These are phyloP conservation scores for Nyssa sinensis DNA, from an alignment of 148 eudicot genomes.

Conservation along the genomic window DNA sequence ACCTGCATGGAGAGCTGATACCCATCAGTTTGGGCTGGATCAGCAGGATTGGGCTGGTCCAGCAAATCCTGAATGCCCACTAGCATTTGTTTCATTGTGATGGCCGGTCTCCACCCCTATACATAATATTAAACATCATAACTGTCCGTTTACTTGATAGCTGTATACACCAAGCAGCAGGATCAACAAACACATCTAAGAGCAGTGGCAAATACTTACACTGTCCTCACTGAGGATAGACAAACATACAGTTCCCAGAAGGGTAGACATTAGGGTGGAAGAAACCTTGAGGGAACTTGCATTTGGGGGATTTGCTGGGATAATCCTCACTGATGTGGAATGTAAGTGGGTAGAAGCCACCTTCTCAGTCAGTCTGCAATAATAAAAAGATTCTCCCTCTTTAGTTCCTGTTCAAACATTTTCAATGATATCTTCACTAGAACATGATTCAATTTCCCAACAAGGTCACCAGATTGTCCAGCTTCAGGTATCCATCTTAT, in stretches of 20 bases:
- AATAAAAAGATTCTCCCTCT: not conserved
- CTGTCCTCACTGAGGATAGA: conserved; percentile 54
- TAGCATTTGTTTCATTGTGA: conserved; percentile 58
- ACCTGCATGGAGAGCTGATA: conserved; percentile 41
- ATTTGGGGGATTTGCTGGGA: conserved; percentile 64
- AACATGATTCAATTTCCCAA: no score
- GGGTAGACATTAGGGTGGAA: conserved; percentile 62
- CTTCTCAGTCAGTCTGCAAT: conserved; percentile 59
- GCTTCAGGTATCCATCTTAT: no score
- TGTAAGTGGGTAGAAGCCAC: conserved; percentile 48
- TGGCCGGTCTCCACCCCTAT: conserved; percentile 64
- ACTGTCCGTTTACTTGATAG: not conserved
- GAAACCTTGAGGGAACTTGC: conserved; percentile 57
- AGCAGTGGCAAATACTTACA: conserved; percentile 32
- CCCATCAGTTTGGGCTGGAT: conserved; percentile 54
- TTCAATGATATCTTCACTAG: no score
- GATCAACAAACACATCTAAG: not conserved
- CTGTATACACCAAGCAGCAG: not conserved
- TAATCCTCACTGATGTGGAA: conserved; percentile 53
- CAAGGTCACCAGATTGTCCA: no score
- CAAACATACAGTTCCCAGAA: conserved; percentile 61
- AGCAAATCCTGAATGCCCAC: conserved; percentile 59
- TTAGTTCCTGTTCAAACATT: not conserved
- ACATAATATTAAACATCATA: not conserved
- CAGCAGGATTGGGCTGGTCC: conserved; percentile 50